Conservation (phyloP, 2,329 filamentous ascomycete species). For the Claviceps sorghi region DNA sequence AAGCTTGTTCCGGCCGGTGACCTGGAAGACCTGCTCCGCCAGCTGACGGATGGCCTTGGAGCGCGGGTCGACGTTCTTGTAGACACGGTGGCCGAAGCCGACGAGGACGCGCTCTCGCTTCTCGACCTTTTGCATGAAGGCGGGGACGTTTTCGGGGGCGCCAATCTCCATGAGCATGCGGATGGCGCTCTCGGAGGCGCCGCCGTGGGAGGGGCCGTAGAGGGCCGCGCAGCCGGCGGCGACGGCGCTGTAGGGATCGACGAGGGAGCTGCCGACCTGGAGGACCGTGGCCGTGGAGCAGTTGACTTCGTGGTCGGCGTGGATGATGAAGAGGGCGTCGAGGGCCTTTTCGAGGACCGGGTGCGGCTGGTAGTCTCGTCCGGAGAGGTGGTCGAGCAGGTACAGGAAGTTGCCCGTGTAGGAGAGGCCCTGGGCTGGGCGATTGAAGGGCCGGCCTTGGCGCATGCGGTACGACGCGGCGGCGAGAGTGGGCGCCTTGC, state of each 20-base stretch:
- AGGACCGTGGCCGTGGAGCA: slow-evolving; percentile 41
- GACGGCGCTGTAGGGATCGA: slow-evolving; percentile 40
- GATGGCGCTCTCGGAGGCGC: slow-evolving; percentile 43
- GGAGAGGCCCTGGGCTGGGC: slow-evolving; percentile 29
- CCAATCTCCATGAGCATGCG: slow-evolving; percentile 38
- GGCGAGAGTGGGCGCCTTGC: slow-evolving; percentile 35
- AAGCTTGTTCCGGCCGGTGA: slow-evolving; percentile 35
- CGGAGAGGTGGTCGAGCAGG: slow-evolving; percentile 36
- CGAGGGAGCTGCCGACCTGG: slow-evolving; percentile 39
- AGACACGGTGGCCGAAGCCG: slow-evolving; percentile 41
- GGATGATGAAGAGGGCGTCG: slow-evolving; percentile 39
- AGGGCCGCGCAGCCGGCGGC: slow-evolving; percentile 36
- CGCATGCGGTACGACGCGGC: slow-evolving; percentile 38
- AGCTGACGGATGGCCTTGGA: slow-evolving; percentile 33
- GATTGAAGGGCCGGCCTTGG: slow-evolving; percentile 35
- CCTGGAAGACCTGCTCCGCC: slow-evolving; percentile 33
- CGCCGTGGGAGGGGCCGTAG: slow-evolving; percentile 43
- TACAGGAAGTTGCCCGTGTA: slow-evolving; percentile 42
- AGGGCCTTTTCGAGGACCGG: slow-evolving; percentile 34
- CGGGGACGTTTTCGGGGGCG: slow-evolving; percentile 33
- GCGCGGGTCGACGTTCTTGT: slow-evolving; percentile 39
- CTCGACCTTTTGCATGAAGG: slow-evolving; percentile 35
- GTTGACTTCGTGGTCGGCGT: slow-evolving; percentile 45
- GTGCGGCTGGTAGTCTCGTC: slow-evolving; percentile 31
- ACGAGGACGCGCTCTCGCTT: slow-evolving; percentile 35